Percentiles rank a stretch among this genome's conserved stretches.
Evolutionary conservation across 768 basidiomycete genomes (phyloP).

Genomic region (Sutorius australiensis): DNA sequence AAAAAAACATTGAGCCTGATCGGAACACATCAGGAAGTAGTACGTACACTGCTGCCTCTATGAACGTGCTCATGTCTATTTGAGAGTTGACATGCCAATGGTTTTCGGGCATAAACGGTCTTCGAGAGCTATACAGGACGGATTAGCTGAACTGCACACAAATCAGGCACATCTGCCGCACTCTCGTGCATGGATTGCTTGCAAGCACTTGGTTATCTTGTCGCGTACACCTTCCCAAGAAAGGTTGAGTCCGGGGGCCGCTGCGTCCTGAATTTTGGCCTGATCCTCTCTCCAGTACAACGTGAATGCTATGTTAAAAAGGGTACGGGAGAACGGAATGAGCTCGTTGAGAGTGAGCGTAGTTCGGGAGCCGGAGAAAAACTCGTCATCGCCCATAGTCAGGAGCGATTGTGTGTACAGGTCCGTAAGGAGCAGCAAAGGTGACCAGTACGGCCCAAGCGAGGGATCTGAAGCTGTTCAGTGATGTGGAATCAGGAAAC

Average conservation of each 20-base stretch:
- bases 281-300: conserved; percentile 61
- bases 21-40: background rate
- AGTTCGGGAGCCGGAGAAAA: conserved; percentile 72
- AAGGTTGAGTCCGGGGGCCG: conserved; percentile 39
- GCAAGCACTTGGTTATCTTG: conserved; percentile 71
- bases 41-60: conserved; percentile 80
- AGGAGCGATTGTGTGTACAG: conserved; percentile 80
- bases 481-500: background rate
- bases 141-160: background rate
- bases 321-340: conserved; percentile 63
- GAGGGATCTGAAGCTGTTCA: conserved; percentile 38
- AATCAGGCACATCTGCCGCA: conserved; percentile 37
- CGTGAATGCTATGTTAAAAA: conserved; percentile 81
- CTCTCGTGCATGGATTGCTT: conserved; percentile 87
- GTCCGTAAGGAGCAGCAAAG: conserved; percentile 74
- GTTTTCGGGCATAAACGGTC: conserved; percentile 74
- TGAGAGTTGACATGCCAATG: conserved; percentile 77
- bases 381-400: conserved; percentile 96
- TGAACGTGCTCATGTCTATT: conserved; percentile 65
- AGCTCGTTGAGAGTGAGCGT: conserved; percentile 84
- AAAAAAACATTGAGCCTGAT: background rate
- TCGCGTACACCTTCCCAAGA: conserved; percentile 70
- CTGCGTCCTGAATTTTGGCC: conserved; percentile 35
- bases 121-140: conserved; percentile 58
- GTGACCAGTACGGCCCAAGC: conserved; percentile 52